These are phyloP conservation scores for Phaeosphaeriaceae sp. DNA, from an alignment of 2,329 filamentous ascomycete genomes.

Conservation along the genomic window DNA sequence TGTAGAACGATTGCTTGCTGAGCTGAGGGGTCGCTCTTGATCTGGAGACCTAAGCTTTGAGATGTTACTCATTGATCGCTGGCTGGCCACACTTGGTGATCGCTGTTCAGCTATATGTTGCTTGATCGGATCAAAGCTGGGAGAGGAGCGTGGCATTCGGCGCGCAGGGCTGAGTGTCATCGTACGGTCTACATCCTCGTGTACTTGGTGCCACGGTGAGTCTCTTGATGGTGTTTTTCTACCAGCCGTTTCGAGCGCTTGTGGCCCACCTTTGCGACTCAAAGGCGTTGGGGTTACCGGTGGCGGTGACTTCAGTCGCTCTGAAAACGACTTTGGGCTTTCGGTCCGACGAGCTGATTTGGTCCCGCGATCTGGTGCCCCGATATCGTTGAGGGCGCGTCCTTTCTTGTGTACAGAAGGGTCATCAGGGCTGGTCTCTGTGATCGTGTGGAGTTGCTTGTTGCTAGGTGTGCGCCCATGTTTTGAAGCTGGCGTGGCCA, in stretches of 20 bases:
- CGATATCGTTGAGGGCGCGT: constrained; percentile 51
- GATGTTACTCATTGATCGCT: constrained; percentile 51
- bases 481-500: constrained; percentile 34
- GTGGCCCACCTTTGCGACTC: constrained; percentile 31
- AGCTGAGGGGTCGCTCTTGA: constrained; percentile 66
- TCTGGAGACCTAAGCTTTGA: constrained; percentile 51
- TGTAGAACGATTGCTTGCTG: constrained; percentile 64
- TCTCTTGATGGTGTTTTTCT: constrained; percentile 26
- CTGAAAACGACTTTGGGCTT: constrained; percentile 43
- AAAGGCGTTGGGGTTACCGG: constrained; percentile 40
- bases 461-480: constrained; percentile 37
- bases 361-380: constrained; percentile 50
- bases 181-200: constrained; percentile 53
- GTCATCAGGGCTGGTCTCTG: constrained; percentile 56
- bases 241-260: constrained; percentile 32
- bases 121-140: constrained; percentile 41
- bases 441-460: constrained; percentile 57
- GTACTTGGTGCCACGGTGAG: constrained; percentile 53
- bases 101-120: constrained; percentile 44
- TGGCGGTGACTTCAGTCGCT: constrained; percentile 40
- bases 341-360: constrained; percentile 48
- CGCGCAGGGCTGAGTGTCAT: constrained; percentile 45
- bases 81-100: constrained; percentile 52
- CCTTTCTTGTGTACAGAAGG: constrained; percentile 51
- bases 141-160: constrained; percentile 45